These are phyloP conservation scores for Plasmodium vivax DNA, from an alignment of 169 alveolate genomes.

Conservation along the genomic window DNA sequence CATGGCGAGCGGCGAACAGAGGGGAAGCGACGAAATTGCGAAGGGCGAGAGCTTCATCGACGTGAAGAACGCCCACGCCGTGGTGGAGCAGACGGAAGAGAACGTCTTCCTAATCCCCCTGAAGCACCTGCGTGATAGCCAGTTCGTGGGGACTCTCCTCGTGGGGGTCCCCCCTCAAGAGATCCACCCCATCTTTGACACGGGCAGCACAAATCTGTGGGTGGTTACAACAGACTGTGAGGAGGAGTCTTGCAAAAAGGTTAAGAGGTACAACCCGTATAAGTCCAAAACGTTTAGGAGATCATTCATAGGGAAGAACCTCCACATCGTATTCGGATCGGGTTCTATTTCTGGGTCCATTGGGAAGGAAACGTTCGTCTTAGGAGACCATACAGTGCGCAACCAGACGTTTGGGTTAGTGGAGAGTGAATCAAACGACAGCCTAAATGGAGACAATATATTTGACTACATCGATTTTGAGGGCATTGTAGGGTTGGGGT, in stretches of 20 bases:
- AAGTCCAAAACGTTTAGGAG: conserved; percentile 79
- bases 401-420: conserved; percentile 88
- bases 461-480: conserved; percentile 88
- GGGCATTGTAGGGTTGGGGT: conserved; percentile 91
- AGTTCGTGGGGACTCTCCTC: conserved; percentile 78
- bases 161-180: conserved; percentile 87
- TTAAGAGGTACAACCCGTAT: conserved; percentile 76
- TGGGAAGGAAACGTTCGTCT: conserved; percentile 83
- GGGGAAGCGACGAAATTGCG: background rate
- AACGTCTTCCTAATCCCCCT: conserved; percentile 42
- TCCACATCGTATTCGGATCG: conserved; percentile 90
- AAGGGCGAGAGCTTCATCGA: background rate
- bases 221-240: conserved; percentile 84
- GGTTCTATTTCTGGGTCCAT: conserved; percentile 89
- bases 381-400: conserved; percentile 84
- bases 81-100: conserved; percentile 18
- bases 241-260: conserved; percentile 83
- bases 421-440: conserved; percentile 81
- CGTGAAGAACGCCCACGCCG: background rate
- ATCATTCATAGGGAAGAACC: conserved; percentile 74
- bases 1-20: background rate
- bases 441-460: conserved; percentile 51
- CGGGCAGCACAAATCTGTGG: conserved; percentile 90
- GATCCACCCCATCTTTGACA: conserved; percentile 87
- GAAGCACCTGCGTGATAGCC: conserved; percentile 76